Base-by-base conservation (phyloP, 768 basidiomycete genomes). In the Lentinula edodes region DNA sequence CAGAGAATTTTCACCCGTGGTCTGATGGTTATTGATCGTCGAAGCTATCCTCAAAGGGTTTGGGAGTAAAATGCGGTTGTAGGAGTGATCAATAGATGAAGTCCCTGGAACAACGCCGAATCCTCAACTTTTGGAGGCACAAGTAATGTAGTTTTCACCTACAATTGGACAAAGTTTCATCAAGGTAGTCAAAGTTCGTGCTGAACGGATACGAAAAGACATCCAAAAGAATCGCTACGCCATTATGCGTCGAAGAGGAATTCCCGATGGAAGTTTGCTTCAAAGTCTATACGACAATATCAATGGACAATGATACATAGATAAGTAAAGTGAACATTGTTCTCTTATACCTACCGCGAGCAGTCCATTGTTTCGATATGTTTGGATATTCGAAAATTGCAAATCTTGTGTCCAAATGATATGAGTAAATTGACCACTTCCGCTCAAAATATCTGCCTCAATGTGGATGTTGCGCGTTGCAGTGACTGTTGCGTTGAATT, bases 221-320 rank as follows among this genome's bases (percentile, higher is more conserved):
- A 65, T 84, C 83, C 13, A 67, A 48, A 10, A 82, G 64, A 3
- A 67, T 63, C 3, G 71, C 54, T 2, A 74, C 68, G 2, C 77
- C 80, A 52, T 83, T 80, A 60, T 84, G 83, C 1, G 75, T 75
- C 36, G 83, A 84, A 35, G 65, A 57, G 35, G 77, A 73, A 2
- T 70, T 66, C 12, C 83, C 83, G 1, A 66, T 70, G 35, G 80
- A 74, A 2, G 73, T 72, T 65, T 84, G 83, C 16, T 70, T 68
- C 5, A 84, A 73, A 48, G 76, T 77, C 80, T 82, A 46, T 2
- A 2, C 9, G 12, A 16, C 34, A 38, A 38, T 8, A 35, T 59
- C 8, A 28, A 8, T 39, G 9, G 13, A 13, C 38, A 39, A 39
- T 39, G 13, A 6, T 23, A 7, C 7, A 48, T 28, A 20, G 8